These are phyloP conservation scores for Acaromyces ingoldii DNA, from an alignment of 1,284 basidiomycete genomes.

Conservation along the genomic window DNA sequence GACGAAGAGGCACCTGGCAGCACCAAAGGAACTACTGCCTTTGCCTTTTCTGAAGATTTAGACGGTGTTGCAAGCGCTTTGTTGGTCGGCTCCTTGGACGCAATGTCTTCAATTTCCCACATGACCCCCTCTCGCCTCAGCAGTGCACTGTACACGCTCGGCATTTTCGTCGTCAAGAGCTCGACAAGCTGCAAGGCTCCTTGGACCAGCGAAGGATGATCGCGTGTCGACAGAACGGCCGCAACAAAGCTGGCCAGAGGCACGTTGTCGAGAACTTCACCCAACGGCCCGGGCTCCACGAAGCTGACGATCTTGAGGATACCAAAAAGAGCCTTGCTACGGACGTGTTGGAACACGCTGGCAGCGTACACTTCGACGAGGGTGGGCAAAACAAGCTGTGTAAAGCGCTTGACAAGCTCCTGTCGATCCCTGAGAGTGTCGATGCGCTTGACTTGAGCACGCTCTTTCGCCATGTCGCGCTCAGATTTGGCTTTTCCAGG, in stretches of 20 bases:
- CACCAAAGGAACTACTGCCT: neutral
- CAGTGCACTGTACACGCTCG: constrained; percentile 34
- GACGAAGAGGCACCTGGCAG: no score
- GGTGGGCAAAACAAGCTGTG: constrained; percentile 43
- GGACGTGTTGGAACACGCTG: constrained; percentile 35
- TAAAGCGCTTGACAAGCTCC: constrained; percentile 38
- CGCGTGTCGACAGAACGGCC: constrained; percentile 40
- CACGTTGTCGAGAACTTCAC: constrained; percentile 33
- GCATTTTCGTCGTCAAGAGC: constrained; percentile 38
- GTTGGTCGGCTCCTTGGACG: constrained; percentile 13
- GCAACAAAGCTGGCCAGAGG: constrained; percentile 46
- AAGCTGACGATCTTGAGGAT: constrained; percentile 47
- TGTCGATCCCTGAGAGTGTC: constrained; percentile 36
- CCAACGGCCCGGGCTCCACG: constrained; percentile 34
- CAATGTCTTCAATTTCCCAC: constrained; percentile 47
- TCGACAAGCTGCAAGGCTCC: constrained; percentile 49
- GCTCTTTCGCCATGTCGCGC: constrained; percentile 27
- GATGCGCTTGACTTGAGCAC: constrained; percentile 30
- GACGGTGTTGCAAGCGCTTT: no score
- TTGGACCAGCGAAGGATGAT: constrained; percentile 29
- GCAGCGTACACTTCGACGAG: constrained; percentile 47
- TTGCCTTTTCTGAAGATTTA: no score
- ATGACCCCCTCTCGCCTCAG: constrained; percentile 46
- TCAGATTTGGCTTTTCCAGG: constrained; percentile 22
- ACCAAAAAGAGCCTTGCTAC: constrained; percentile 36